Evolutionary conservation across 2,329 filamentous ascomycete species (phyloP).

Genomic region (Penicillium concentricum): DNA sequence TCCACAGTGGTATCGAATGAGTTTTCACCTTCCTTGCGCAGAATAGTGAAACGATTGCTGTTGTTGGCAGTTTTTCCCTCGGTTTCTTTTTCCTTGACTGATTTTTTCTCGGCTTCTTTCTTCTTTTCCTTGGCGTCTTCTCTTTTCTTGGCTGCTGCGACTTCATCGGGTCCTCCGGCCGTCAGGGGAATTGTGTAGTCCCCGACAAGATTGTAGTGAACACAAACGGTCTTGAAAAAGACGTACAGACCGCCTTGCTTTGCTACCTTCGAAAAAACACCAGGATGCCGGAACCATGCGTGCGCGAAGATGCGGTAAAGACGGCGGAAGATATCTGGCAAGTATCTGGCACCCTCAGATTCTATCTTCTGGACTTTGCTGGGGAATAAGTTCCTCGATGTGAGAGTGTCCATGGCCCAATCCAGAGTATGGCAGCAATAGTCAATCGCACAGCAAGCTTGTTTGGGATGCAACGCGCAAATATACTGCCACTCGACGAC

Average conservation of each 20-base stretch:
- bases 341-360: slow-evolving; percentile 37
- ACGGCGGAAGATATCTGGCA: slow-evolving; percentile 71
- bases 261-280: slow-evolving; percentile 94
- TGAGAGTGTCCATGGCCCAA: slow-evolving; percentile 93
- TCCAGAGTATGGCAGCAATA: slow-evolving; percentile 99
- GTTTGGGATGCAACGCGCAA: slow-evolving; percentile 94
- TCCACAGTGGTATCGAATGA: slow-evolving; percentile 19
- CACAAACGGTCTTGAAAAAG: slow-evolving; percentile 96
- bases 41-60: slow-evolving; percentile 36
- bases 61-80: slow-evolving; percentile 26
- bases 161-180: slow-evolving; percentile 75
- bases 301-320: slow-evolving; percentile 97
- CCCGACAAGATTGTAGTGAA: slow-evolving; percentile 78
- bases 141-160: slow-evolving; percentile 17
- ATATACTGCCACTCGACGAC: slow-evolving; percentile 99
- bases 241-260: slow-evolving; percentile 87
- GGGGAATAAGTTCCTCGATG: slow-evolving; percentile 85
- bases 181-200: slow-evolving; percentile 95
- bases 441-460: slow-evolving; percentile 96
- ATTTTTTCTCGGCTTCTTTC: neutral
- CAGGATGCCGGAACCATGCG: slow-evolving; percentile 96
- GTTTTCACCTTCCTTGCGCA: slow-evolving; percentile 34
- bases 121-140: neutral
- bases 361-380: slow-evolving; percentile 67
- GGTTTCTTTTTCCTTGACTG: neutral